A percentile compares a stretch with the other conserved stretches of the same genome.
Evolutionary conservation across 2,329 filamentous ascomycete species (phyloP).

Genomic region (Penicillium sp.): DNA sequence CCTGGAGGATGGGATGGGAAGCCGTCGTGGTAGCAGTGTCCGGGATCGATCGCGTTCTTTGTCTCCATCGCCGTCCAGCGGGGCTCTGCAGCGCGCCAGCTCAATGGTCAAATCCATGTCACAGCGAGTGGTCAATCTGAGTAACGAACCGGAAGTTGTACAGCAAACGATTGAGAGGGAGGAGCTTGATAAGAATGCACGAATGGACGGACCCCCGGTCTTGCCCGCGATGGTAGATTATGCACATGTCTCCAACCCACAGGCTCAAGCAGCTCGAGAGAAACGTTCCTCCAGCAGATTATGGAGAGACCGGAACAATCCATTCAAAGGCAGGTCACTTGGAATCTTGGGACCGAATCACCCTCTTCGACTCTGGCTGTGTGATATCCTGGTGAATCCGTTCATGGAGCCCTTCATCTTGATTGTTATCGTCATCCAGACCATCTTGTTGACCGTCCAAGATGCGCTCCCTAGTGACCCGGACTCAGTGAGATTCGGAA

Average conservation of each 20-base stretch:
- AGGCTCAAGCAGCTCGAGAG: conserved; percentile 37
- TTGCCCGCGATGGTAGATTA: conserved; percentile 50
- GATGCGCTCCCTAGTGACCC: conserved; percentile 66
- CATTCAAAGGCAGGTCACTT: conserved; percentile 79
- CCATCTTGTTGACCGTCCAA: conserved; percentile 82
- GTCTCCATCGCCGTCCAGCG: conserved; percentile 60
- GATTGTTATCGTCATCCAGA: conserved; percentile 81
- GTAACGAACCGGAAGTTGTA: conserved; percentile 81
- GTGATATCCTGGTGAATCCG: conserved; percentile 81
- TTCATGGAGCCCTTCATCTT: conserved; percentile 84
- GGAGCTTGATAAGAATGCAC: conserved; percentile 50
- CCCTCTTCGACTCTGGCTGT: conserved; percentile 68
- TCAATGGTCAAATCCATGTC: conserved; percentile 85
- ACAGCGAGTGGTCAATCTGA: conserved; percentile 95
- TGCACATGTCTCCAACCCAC: conserved; percentile 43
- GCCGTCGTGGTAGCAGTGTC: conserved; percentile 55
- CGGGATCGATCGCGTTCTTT: conserved; percentile 52
- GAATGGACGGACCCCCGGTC: conserved; percentile 53
- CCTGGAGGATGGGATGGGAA: conserved; percentile 57
- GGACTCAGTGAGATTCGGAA: conserved; percentile 64
- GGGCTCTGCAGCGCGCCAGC: conserved; percentile 65
- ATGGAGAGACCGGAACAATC: conserved; percentile 60
- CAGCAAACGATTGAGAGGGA: conserved; percentile 68
- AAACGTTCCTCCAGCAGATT: conserved; percentile 40
- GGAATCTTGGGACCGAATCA: conserved; percentile 81